Evolutionary conservation across 257 asterid species (phyloP).

Genomic region (Ehretia macrophylla): DNA sequence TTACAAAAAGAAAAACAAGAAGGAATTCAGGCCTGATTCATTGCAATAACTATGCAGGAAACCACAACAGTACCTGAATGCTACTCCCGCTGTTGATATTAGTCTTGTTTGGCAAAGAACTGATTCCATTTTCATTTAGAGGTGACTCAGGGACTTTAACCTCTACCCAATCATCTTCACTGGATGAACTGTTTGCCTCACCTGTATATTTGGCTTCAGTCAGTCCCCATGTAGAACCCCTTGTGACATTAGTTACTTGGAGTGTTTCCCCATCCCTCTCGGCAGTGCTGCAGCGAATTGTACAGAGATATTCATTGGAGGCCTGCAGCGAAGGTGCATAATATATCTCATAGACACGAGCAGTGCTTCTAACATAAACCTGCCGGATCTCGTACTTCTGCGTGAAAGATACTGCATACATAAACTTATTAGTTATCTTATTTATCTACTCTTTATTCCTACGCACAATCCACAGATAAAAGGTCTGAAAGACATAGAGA

Average conservation of each 20-base stretch:
- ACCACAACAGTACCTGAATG: conserved; percentile 26
- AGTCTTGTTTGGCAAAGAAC: conserved; percentile 30
- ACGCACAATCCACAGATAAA: not conserved
- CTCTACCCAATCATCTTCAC: conserved; percentile 90
- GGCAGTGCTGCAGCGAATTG: conserved; percentile 77
- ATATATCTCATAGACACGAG: conserved; percentile 84
- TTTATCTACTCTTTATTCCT: not conserved
- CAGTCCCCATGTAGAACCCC: conserved; percentile 21
- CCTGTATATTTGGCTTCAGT: conserved; percentile 32
- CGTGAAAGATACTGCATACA: conserved; percentile 57
- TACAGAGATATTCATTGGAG: conserved; percentile 68
- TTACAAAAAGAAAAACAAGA: too few species aligned
- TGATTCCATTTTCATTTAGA: conserved; percentile 13
- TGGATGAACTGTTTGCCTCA: conserved; percentile 34
- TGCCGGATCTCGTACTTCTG: conserved; percentile 58
- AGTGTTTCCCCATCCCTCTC: conserved; percentile 60
- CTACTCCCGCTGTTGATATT: conserved; percentile 3
- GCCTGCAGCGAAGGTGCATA: conserved; percentile 40
- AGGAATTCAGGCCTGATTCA: too few species aligned
- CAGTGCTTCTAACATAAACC: conserved; percentile 87
- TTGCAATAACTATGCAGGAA: too few species aligned
- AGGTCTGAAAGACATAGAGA: too few species aligned
- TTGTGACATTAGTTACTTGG: conserved; percentile 33
- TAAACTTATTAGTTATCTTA: not conserved
- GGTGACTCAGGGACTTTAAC: conserved; percentile 44